Percentiles rank a stretch among this genome's conserved stretches.
phyloP scores from a whole-genome alignment of 495 filamentous ascomycete genomes.

The Talaromyces liani region DNA sequence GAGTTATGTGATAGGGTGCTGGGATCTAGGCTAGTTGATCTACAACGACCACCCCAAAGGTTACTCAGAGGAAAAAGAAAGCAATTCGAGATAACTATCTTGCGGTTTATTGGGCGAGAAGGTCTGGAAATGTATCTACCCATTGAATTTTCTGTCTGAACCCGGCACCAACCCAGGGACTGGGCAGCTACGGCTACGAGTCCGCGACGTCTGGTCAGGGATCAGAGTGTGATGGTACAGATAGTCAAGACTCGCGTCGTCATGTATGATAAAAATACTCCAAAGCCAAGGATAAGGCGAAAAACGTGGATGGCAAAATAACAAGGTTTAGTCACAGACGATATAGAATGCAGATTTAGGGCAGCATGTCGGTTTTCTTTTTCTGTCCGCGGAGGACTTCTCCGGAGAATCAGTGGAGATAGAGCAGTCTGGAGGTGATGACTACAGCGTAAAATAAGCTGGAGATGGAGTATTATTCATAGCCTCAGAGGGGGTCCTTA shows the following conservation, averaged over 20 bases:
- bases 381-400: slow-evolving; percentile 5
- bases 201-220: not conserved
- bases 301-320: not conserved
- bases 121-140: not conserved
- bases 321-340: not conserved
- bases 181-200: not conserved
- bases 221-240: not conserved
- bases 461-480: not conserved
- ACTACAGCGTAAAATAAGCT: not conserved
- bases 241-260: not conserved
- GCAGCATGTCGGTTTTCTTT: not conserved
- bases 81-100: not conserved
- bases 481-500: not conserved
- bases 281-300: not conserved
- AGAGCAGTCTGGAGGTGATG: not conserved
- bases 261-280: not conserved
- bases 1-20: not conserved
- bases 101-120: not conserved
- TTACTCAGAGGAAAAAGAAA: not conserved
- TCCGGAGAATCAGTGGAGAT: slow-evolving; percentile 1
- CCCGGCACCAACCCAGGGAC: not conserved
- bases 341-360: not conserved
- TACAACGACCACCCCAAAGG: not conserved
- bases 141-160: not conserved
- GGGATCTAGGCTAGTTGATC: not conserved